These are phyloP conservation scores for Amanita subjunquillea DNA, from an alignment of 768 basidiomycete genomes.

Conservation along the genomic window DNA sequence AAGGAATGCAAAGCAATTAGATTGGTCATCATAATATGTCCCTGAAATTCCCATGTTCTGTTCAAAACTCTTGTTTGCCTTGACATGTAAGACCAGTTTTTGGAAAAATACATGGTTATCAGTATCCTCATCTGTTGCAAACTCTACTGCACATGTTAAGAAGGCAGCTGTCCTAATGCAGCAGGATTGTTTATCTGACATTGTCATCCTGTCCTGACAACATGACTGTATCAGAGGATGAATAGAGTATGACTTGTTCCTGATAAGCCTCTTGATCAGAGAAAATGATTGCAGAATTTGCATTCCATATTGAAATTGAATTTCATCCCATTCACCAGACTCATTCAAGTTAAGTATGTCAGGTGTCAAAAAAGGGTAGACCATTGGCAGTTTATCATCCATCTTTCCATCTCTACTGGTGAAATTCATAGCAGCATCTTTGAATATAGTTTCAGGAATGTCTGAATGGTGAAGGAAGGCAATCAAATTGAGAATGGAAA, in stretches of 20 bases:
- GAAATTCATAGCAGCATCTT: slow-evolving; percentile 6
- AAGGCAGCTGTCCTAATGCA: neutral
- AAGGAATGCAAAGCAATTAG: neutral
- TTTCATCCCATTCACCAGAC: slow-evolving; percentile 8
- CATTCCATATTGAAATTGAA: slow-evolving; percentile 10
- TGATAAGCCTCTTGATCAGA: slow-evolving; percentile 7
- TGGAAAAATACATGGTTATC: neutral
- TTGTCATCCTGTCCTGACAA: slow-evolving; percentile 1
- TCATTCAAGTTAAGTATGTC: neutral
- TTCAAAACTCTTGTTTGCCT: neutral
- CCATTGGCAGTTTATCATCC: neutral
- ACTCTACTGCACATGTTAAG: slow-evolving; percentile 1
- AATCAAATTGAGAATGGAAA: slow-evolving; percentile 10
- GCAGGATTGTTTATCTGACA: neutral
- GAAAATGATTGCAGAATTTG: slow-evolving; percentile 11
- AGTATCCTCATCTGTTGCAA: neutral
- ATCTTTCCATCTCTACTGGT: neutral
- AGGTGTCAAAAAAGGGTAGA: neutral
- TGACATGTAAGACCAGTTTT: slow-evolving; percentile 3
- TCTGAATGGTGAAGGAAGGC: slow-evolving; percentile 12
- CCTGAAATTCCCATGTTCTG: neutral
- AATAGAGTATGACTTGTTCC: slow-evolving; percentile 4
- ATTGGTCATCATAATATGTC: slow-evolving; percentile 2
- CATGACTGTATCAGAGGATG: slow-evolving; percentile 10
- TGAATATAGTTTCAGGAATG: slow-evolving; percentile 10